Conservation (phyloP, 2,329 filamentous ascomycete genomes). For the Ceratocystis smalleyi region DNA sequence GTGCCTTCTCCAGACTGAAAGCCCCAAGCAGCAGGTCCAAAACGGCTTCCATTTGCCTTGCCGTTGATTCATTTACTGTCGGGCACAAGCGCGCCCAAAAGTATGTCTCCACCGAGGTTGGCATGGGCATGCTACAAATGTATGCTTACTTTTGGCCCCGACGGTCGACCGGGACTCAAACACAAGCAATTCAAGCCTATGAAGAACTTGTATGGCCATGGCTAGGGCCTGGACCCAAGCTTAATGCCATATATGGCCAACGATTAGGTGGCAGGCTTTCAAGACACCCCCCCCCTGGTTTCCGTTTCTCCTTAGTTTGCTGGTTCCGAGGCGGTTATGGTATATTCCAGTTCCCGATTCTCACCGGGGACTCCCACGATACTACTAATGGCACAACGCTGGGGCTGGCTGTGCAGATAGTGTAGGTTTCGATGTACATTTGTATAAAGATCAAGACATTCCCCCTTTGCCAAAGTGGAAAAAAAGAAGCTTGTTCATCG, state of each 20-base stretch:
- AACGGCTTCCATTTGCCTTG: neutral
- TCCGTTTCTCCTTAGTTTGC: conserved; percentile 5
- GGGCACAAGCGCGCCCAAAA: neutral
- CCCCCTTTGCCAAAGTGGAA: conserved; percentile 5
- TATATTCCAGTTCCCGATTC: conserved; percentile 1
- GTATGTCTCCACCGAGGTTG: neutral
- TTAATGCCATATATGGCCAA: neutral
- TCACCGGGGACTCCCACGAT: conserved; percentile 1
- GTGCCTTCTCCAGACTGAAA: neutral
- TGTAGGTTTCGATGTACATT: neutral
- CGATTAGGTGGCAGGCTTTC: neutral
- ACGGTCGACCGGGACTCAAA: neutral
- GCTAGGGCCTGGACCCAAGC: neutral
- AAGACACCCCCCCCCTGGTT: conserved; percentile 2
- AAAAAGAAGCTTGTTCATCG: conserved; percentile 2
- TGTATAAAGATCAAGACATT: conserved; percentile 14
- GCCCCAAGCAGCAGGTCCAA: neutral
- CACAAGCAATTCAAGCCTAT: neutral
- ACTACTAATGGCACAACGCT: neutral
- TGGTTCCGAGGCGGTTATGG: conserved; percentile 6
- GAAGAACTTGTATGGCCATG: neutral
- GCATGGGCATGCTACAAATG: neutral
- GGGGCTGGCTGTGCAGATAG: neutral
- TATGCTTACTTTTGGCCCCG: neutral
- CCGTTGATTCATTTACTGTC: neutral